phyloP scores from a whole-genome alignment of 768 basidiomycete species.

The Mycena maculata region DNA sequence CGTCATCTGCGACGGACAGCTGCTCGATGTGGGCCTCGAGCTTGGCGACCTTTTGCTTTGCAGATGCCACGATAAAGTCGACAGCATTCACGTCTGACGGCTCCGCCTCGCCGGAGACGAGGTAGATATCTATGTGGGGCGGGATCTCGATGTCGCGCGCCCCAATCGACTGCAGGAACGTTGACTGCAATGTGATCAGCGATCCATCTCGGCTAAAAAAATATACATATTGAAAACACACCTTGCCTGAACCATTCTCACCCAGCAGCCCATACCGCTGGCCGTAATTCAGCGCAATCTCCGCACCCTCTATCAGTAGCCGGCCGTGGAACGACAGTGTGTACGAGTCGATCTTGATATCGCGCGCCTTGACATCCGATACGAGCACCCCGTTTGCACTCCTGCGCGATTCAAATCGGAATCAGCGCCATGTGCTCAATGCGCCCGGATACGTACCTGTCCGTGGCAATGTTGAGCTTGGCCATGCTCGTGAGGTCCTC shows the following conservation, averaged over 20 bases:
- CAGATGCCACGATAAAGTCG: conserved; percentile 95
- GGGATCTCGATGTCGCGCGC: conserved; percentile 97
- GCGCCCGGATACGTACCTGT: conserved; percentile 66
- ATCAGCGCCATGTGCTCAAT: not conserved
- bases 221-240: conserved; percentile 51
- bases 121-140: conserved; percentile 95
- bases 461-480: conserved; percentile 89
- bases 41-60: conserved; percentile 91
- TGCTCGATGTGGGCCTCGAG: conserved; percentile 96
- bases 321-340: conserved; percentile 98
- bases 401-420: conserved; percentile 53
- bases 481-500: conserved; percentile 85
- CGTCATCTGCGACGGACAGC: conserved; percentile 86
- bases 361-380: conserved; percentile 91
- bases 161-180: conserved; percentile 94
- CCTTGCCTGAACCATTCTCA: conserved; percentile 99
- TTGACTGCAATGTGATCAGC: conserved; percentile 68
- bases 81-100: conserved; percentile 96
- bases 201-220: conserved; percentile 15
- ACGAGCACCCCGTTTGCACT: conserved; percentile 92
- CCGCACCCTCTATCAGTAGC: conserved; percentile 73
- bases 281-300: conserved; percentile 87
- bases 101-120: conserved; percentile 95
- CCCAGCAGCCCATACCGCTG: conserved; percentile 96
- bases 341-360: conserved; percentile 97